A percentile compares a stretch with the other conserved stretches of the same genome.
These are phyloP conservation scores for Xylaria acuta DNA, from an alignment of 495 filamentous ascomycete species.

Conservation along the genomic window DNA sequence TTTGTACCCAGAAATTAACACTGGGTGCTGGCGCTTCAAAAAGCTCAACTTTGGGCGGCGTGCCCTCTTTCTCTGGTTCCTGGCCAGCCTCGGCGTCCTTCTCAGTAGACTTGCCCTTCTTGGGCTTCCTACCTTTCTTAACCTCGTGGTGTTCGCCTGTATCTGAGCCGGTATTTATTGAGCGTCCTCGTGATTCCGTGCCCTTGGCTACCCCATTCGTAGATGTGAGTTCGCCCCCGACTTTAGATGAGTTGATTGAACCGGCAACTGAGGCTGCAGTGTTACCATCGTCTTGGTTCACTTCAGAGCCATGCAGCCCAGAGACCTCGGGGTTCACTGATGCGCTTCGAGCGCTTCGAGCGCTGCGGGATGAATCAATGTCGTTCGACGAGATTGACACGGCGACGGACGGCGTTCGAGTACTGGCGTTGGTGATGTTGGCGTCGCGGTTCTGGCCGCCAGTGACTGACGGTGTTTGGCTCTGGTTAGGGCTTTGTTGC, in stretches of 20 bases:
- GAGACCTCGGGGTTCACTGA: slow-evolving; percentile 39
- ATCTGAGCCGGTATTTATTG: slow-evolving; percentile 44
- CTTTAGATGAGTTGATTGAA: slow-evolving; percentile 31
- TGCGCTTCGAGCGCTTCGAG: slow-evolving; percentile 34
- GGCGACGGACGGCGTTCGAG: slow-evolving; percentile 41
- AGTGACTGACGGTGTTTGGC: slow-evolving; percentile 68
- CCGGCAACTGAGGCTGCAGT: slow-evolving; percentile 13
- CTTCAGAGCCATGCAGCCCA: slow-evolving; percentile 29
- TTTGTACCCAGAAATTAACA: slow-evolving; percentile 85
- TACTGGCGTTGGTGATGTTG: slow-evolving; percentile 56
- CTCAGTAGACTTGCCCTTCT: slow-evolving; percentile 53
- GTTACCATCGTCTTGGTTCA: slow-evolving; percentile 31
- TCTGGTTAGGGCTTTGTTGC: slow-evolving; percentile 72
- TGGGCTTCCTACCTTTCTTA: slow-evolving; percentile 54
- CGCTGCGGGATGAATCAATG: slow-evolving; percentile 45
- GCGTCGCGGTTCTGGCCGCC: slow-evolving; percentile 71
- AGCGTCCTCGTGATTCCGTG: slow-evolving; percentile 36
- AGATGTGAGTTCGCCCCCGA: slow-evolving; percentile 36
- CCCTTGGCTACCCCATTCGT: slow-evolving; percentile 31
- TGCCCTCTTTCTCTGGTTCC: slow-evolving; percentile 52
- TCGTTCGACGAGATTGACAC: slow-evolving; percentile 69
- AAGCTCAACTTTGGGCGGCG: slow-evolving; percentile 65
- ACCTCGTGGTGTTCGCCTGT: slow-evolving; percentile 47
- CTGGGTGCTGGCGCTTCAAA: slow-evolving; percentile 80
- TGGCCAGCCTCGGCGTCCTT: slow-evolving; percentile 52